Evolutionary conservation across 345 rosid genomes (phyloP).

Genomic region (Sisymbrium irio): DNA sequence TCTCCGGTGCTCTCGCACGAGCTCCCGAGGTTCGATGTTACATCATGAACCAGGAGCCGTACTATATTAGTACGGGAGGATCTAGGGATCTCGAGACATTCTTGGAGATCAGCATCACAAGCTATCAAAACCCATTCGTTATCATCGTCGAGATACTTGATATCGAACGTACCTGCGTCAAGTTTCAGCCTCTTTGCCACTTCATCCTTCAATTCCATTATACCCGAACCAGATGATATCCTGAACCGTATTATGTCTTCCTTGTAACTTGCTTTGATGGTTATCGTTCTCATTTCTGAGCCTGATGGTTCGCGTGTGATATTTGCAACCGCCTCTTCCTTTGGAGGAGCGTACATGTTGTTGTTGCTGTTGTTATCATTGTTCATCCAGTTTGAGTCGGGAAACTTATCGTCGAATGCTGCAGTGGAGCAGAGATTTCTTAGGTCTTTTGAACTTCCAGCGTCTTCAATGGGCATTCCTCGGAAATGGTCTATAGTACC

Average conservation of each 20-base stretch:
- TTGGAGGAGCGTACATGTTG: constrained; percentile 26
- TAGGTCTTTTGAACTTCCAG: constrained; percentile 85
- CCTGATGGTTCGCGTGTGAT: constrained; percentile 27
- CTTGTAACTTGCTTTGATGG: constrained; percentile 77
- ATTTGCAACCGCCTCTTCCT: constrained; percentile 27
- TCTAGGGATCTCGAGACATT: constrained; percentile 71
- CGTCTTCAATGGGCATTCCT: constrained; percentile 69
- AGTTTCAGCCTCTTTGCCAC: constrained; percentile 82
- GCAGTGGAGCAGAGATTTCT: constrained; percentile 59
- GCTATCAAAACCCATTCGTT: constrained; percentile 83
- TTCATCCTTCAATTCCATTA: constrained; percentile 68
- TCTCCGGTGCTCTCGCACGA: constrained; percentile 86
- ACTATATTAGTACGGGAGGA: constrained; percentile 58
- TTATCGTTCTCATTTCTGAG: constrained; percentile 45
- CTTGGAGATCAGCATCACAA: constrained; percentile 82
- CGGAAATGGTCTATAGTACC: constrained; percentile 48
- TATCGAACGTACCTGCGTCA: constrained; percentile 74
- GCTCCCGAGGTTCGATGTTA: constrained; percentile 63
- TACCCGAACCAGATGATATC: constrained; percentile 50
- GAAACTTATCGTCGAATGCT: constrained; percentile 49
- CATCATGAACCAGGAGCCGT: constrained; percentile 67
- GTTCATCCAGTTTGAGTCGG: constrained; percentile 52
- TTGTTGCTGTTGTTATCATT: constrained; percentile 26
- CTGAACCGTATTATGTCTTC: constrained; percentile 83
- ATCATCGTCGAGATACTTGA: constrained; percentile 86